These are phyloP conservation scores for Pseudoturritis turrita DNA, from an alignment of 345 rosid genomes.

Conservation along the genomic window DNA sequence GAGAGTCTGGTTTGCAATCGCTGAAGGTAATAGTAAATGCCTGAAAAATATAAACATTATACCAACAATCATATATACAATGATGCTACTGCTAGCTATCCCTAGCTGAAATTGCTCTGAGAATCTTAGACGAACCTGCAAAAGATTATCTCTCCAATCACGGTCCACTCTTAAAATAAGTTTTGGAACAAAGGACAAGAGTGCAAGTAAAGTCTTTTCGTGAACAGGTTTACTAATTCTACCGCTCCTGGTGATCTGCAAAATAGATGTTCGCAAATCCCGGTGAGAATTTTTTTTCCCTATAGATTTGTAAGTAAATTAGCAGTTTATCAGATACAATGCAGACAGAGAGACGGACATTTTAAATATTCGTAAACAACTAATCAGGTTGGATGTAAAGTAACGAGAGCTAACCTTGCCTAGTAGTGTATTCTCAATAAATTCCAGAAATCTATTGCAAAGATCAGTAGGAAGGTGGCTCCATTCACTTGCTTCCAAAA, in stretches of 20 bases:
- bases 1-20: slow-evolving; percentile 58
- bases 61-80: neutral
- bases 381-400: neutral
- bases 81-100: neutral
- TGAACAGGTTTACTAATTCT: slow-evolving; percentile 38
- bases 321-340: neutral
- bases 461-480: slow-evolving; percentile 44
- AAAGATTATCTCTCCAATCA: slow-evolving; percentile 57
- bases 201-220: slow-evolving; percentile 43
- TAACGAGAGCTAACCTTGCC: slow-evolving; percentile 49
- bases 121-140: slow-evolving; percentile 53
- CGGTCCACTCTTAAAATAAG: slow-evolving; percentile 42
- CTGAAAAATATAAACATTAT: slow-evolving; percentile 38
- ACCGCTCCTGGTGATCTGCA: slow-evolving; percentile 45
- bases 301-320: neutral
- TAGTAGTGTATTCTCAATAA: slow-evolving; percentile 57
- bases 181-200: slow-evolving; percentile 66
- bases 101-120: neutral
- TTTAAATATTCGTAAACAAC: neutral
- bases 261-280: slow-evolving; percentile 13
- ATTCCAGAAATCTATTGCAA: slow-evolving; percentile 53
- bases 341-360: neutral
- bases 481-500: slow-evolving; percentile 58
- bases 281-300: neutral
- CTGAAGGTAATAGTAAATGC: slow-evolving; percentile 71